Evolutionary conservation across 129 eudicot genomes (phyloP).

Genomic region (Solidago caesia): DNA sequence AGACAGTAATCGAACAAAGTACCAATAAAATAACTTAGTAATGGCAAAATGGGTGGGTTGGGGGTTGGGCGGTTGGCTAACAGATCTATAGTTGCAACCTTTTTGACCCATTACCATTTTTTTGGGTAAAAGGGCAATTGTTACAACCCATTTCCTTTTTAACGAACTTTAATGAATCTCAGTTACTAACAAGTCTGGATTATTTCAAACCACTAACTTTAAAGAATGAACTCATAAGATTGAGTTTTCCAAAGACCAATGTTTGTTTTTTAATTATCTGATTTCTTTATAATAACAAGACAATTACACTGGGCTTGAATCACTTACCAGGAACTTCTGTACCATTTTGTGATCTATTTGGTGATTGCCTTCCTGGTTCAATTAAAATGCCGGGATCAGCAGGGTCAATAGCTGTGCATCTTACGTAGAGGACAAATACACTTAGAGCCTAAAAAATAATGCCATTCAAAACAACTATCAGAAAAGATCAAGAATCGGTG

Average conservation of each 20-base stretch:
- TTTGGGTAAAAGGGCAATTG: too few species aligned
- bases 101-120: too few species aligned
- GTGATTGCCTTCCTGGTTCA: constrained; percentile 57
- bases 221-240: not conserved
- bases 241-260: too few species aligned
- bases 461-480: constrained; percentile 18
- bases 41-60: too few species aligned
- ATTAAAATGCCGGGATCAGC: constrained; percentile 94
- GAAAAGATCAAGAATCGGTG: constrained; percentile 16
- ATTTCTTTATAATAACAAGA: not conserved
- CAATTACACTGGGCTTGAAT: constrained; percentile 1
- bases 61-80: too few species aligned
- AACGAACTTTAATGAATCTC: not conserved
- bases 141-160: too few species aligned
- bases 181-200: not conserved
- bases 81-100: too few species aligned
- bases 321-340: constrained; percentile 61
- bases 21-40: too few species aligned
- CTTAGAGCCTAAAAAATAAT: constrained; percentile 55
- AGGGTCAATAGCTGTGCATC: constrained; percentile 95
- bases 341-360: constrained; percentile 52
- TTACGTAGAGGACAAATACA: constrained; percentile 69
- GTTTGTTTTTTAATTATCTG: not conserved
- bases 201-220: not conserved
- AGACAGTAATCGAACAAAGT: too few species aligned